These are phyloP conservation scores for Yueomyces sp. DNA, from an alignment of 1,139 yeast genomes.

Conservation along the genomic window DNA sequence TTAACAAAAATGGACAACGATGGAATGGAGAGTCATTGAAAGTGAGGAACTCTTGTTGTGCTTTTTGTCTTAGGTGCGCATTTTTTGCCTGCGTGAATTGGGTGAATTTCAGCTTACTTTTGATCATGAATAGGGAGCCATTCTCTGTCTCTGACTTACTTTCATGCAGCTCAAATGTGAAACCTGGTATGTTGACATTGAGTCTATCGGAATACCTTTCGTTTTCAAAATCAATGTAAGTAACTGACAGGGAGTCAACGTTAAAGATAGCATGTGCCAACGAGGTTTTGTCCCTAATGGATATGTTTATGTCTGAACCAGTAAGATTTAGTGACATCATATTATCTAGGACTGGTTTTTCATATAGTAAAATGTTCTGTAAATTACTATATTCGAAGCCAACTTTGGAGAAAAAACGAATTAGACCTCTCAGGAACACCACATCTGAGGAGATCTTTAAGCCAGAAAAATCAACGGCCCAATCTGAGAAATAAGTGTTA, in stretches of 20 bases:
- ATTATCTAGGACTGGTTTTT: conserved; percentile 50
- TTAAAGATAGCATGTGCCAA: conserved; percentile 20
- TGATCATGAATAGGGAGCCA: conserved; percentile 23
- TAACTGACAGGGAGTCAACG: conserved; percentile 32
- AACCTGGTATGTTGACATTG: conserved; percentile 36
- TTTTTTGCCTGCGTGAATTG: conserved; percentile 47
- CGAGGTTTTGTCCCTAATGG: conserved; percentile 22
- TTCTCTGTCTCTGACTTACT: conserved; percentile 10
- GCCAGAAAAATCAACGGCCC: conserved; percentile 69
- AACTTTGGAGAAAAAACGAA: conserved; percentile 34
- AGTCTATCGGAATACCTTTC: conserved; percentile 46
- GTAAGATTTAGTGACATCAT: conserved; percentile 40
- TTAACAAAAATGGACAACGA: conserved; percentile 59
- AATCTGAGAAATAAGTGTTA: conserved; percentile 77
- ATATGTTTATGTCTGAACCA: conserved; percentile 21
- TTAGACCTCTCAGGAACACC: conserved; percentile 34
- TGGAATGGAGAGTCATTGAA: conserved; percentile 76
- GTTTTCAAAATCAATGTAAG: conserved; percentile 60
- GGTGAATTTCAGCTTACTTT: conserved; percentile 47
- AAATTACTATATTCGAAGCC: conserved; percentile 55
- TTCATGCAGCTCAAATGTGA: conserved; percentile 21
- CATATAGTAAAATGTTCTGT: conserved; percentile 58
- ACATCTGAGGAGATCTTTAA: conserved; percentile 43
- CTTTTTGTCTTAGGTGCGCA: conserved; percentile 32
- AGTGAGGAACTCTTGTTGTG: conserved; percentile 55